These are phyloP conservation scores for Leonotis leonurus DNA, from an alignment of 257 asterid species.

Conservation along the genomic window DNA sequence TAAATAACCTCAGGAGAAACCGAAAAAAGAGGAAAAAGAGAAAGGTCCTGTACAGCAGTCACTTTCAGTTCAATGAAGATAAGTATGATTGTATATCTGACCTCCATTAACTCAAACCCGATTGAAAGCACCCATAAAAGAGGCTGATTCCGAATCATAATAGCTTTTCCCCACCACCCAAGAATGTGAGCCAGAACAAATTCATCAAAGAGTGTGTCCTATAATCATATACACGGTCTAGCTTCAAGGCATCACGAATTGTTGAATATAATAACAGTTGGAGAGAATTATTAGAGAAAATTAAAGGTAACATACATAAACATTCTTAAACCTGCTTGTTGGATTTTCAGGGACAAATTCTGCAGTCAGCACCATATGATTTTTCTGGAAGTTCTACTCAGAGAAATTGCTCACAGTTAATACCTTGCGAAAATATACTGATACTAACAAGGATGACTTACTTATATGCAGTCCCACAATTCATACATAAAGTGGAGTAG, in stretches of 20 bases:
- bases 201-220: conserved; percentile 97
- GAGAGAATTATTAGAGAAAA: conserved; percentile 12
- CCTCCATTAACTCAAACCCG: conserved; percentile 98
- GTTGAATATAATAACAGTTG: conserved; percentile 3
- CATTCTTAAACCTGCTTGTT: conserved; percentile 95
- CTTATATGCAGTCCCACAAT: too few relatives aligned
- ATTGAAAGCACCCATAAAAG: conserved; percentile 93
- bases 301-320: conserved; percentile 69
- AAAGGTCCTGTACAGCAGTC: neutral
- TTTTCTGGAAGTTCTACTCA: conserved; percentile 89
- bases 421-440: too few relatives aligned
- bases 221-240: conserved; percentile 18
- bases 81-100: conserved; percentile 21
- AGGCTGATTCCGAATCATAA: conserved; percentile 94
- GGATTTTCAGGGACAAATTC: conserved; percentile 81
- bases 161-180: conserved; percentile 99
- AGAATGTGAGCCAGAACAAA: conserved; percentile 91
- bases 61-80: conserved; percentile 7
- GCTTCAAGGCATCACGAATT: conserved; percentile 11
- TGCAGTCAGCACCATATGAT: conserved; percentile 91
- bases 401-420: conserved; percentile 7
- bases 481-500: conserved; percentile 11
- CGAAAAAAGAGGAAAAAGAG: neutral
- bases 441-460: conserved; percentile 2
- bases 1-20: conserved; percentile 11